Base-by-base conservation (phyloP, 768 basidiomycete genomes). In the Termitomyces sp. region DNA sequence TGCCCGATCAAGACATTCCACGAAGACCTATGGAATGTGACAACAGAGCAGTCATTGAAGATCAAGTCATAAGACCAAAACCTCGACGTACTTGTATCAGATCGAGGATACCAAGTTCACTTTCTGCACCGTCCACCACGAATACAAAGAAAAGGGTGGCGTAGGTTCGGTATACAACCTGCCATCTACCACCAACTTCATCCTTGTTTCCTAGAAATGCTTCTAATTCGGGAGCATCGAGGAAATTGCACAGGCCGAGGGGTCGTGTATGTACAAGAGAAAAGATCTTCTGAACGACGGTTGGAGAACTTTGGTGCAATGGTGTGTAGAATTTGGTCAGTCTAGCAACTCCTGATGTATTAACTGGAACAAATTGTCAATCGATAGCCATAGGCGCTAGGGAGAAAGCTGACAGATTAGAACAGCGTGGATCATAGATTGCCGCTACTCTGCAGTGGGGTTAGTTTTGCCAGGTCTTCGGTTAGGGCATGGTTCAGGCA, bases 91-190 rank as follows among this genome's bases (percentile, higher is more conserved):
- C 95, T 80, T 99, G 97, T 48, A 99, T 98, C 58, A 99, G 73
- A 67, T 99, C 97, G 44, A 99, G 73, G 60, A 98, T 88, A 3
- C 96, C 97, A 22, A 99, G 79, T 71, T 98, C 97, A 64, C 94
- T 98, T 74, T 99, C 97, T 17, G 92, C 90, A 26, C 86, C 85
- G 66, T 98, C 96, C 5, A 98, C 95, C 5, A 98, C 92, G 69
- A 98, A 95, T 12, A 96, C 93, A 65, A 99, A 98, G 71, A 92
- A 93, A 38, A 99, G 79, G 2, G 96, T 98, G 3, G 96, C 96
- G 68, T 98, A 98, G 70, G 85, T 93, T 50, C 96, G 77, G 70
- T 98, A 98, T 32, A 98, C 93, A 41, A 98, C 90, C 56, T 90
- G 78, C 77, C 90, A 84, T 66, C 81, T 77, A 61, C 88, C 85